Evolutionary conservation across 148 eudicot genomes (phyloP).

Genomic region (Chenopodium formosanum): DNA sequence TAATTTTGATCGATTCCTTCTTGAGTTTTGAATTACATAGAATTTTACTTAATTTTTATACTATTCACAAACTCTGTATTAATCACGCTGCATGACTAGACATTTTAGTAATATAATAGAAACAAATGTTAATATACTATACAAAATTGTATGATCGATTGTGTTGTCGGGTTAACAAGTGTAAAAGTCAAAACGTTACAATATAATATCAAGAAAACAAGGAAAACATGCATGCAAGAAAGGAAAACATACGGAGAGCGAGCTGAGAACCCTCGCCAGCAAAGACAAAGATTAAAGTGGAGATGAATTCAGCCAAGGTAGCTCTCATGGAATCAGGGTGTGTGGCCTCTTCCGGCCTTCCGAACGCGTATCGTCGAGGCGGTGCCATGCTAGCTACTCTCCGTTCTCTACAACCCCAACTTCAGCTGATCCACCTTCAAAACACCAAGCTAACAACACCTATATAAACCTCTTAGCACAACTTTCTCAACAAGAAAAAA

Average conservation of each 20-base stretch:
- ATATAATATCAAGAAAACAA: background rate
- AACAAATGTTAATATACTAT: no score
- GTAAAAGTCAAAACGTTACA: no score
- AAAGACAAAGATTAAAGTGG: slow-evolving; percentile 63
- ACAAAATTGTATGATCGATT: no score
- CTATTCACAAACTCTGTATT: no score
- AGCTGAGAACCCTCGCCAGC: slow-evolving; percentile 70
- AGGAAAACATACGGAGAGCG: slow-evolving; percentile 29
- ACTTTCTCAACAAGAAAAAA: no score
- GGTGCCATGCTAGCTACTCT: slow-evolving; percentile 28
- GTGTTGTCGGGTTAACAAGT: background rate
- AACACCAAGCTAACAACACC: background rate
- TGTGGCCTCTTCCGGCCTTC: slow-evolving; percentile 61
- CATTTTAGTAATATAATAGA: no score
- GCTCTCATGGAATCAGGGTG: slow-evolving; percentile 71
- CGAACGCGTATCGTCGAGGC: slow-evolving; percentile 48
- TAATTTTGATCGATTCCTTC: no score
- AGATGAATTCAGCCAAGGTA: slow-evolving; percentile 60
- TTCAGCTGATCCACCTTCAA: background rate
- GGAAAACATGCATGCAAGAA: no score
- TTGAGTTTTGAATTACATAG: no score
- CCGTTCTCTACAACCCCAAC: background rate
- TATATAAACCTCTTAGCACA: no score
- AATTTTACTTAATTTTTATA: no score
- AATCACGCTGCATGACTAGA: no score